A percentile compares a stretch with the other conserved stretches of the same genome.
Conservation (phyloP, 306 rosid genomes). For the Glycine tomentella region DNA sequence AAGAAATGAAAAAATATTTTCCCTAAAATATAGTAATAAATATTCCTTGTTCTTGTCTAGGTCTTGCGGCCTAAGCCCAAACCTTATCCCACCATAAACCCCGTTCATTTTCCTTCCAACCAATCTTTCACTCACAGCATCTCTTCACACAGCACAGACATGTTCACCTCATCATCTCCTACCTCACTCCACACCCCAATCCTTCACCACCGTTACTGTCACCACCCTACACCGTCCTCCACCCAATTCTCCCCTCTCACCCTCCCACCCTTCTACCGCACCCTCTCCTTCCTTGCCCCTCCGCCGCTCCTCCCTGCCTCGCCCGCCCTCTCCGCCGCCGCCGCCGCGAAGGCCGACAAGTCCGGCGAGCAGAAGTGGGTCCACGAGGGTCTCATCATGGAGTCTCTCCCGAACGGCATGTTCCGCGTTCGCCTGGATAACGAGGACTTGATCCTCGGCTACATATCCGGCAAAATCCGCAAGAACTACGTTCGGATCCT, state of each 20-base stretch:
- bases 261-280: slow-evolving; percentile 1
- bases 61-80: not conserved
- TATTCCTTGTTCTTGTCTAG: not conserved
- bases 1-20: too few species aligned
- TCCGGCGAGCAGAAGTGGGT: slow-evolving; percentile 61
- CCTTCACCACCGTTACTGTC: not conserved
- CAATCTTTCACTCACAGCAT: not conserved
- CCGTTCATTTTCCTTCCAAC: not conserved
- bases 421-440: slow-evolving; percentile 63
- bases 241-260: not conserved
- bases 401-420: slow-evolving; percentile 68
- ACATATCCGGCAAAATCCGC: slow-evolving; percentile 60
- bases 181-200: slow-evolving; percentile 37
- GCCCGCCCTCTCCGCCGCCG: not conserved
- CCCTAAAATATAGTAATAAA: too few species aligned
- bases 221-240: not conserved
- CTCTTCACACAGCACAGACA: not conserved
- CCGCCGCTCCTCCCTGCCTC: slow-evolving; percentile 4
- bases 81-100: slow-evolving; percentile 25
- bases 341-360: slow-evolving; percentile 50
- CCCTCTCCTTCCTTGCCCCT: slow-evolving; percentile 46
- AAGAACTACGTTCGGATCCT: slow-evolving; percentile 58
- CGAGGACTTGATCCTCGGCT: slow-evolving; percentile 58
- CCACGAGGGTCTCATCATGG: slow-evolving; percentile 62
- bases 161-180: slow-evolving; percentile 40